phyloP scores from a whole-genome alignment of 192 early-diverging fungal species.

The Funneliformis mosseae region DNA sequence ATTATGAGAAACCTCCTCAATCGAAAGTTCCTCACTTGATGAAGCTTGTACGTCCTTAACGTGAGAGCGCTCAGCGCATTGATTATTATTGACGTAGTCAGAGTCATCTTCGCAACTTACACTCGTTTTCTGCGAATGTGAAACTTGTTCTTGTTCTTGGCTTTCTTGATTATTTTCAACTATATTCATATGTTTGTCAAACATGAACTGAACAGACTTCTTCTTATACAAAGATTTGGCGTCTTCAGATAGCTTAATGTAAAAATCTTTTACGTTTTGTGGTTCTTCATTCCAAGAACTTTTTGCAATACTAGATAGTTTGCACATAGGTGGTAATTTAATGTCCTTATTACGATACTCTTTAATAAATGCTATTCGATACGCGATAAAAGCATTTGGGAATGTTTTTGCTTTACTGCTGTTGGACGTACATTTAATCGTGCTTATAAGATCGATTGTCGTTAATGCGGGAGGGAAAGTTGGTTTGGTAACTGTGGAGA shows the following conservation, averaged over 20 bases:
- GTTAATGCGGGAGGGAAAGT: not conserved
- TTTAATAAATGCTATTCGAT: not conserved
- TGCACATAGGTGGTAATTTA: not conserved
- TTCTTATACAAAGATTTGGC: not conserved
- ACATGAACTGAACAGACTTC: not conserved
- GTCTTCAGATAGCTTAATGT: not conserved
- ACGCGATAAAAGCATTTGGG: not conserved
- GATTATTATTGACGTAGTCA: not conserved
- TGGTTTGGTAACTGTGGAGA: no score
- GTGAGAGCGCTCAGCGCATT: no score
- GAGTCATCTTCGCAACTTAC: not conserved
- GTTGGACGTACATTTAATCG: not conserved
- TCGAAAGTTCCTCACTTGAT: no score
- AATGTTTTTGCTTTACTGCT: not conserved
- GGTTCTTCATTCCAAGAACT: not conserved
- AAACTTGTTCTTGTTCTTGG: not conserved
- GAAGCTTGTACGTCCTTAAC: not conserved
- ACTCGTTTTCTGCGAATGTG: not conserved
- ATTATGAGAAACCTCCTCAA: no score
- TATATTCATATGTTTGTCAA: not conserved
- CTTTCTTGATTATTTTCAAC: not conserved
- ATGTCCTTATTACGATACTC: not conserved
- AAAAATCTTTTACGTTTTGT: not conserved
- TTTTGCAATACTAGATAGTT: not conserved
- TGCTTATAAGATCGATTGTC: not conserved